Conservation (phyloP, 1,284 basidiomycete genomes). For the Heterobasidion irregulare region DNA sequence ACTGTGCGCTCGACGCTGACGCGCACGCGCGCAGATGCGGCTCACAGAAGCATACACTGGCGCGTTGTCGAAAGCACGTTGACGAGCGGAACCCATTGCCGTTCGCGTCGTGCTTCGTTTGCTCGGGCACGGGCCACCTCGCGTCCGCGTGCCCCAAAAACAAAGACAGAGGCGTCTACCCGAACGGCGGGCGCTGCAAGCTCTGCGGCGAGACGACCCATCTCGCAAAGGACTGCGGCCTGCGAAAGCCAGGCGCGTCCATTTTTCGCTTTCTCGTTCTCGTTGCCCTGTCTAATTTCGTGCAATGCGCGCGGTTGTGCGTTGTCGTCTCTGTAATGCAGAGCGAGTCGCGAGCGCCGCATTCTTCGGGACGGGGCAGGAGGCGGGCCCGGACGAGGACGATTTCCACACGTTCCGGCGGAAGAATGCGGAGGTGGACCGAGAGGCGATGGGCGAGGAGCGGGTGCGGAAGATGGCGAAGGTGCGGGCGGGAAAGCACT, state of each 20-base stretch:
- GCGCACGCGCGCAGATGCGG: conserved; percentile 57
- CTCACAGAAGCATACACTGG: conserved; percentile 71
- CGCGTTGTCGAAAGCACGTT: conserved; percentile 62
- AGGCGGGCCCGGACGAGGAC: conserved; percentile 83
- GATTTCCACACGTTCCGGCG: conserved; percentile 82
- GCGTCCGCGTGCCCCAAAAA: conserved; percentile 80
- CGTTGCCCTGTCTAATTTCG: too few species aligned
- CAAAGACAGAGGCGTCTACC: conserved; percentile 76
- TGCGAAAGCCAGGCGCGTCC: conserved; percentile 49
- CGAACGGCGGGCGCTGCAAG: conserved; percentile 87
- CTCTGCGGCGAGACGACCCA: conserved; percentile 81
- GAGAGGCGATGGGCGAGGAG: conserved; percentile 43
- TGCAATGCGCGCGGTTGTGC: too few species aligned
- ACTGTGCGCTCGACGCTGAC: background rate
- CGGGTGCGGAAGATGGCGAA: conserved; percentile 32
- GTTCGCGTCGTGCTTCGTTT: conserved; percentile 90
- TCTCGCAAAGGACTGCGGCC: conserved; percentile 76
- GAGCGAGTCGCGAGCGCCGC: conserved; percentile 17
- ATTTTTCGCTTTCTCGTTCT: background rate
- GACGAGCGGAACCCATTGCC: conserved; percentile 71
- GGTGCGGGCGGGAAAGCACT: conserved; percentile 35
- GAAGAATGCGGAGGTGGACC: conserved; percentile 49
- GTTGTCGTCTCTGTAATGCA: too few species aligned
- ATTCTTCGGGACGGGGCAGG: conserved; percentile 42
- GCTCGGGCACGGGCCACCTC: conserved; percentile 74